Base-by-base conservation (phyloP, 1,139 yeast genomes). In the Pichiaceae sp. region DNA sequence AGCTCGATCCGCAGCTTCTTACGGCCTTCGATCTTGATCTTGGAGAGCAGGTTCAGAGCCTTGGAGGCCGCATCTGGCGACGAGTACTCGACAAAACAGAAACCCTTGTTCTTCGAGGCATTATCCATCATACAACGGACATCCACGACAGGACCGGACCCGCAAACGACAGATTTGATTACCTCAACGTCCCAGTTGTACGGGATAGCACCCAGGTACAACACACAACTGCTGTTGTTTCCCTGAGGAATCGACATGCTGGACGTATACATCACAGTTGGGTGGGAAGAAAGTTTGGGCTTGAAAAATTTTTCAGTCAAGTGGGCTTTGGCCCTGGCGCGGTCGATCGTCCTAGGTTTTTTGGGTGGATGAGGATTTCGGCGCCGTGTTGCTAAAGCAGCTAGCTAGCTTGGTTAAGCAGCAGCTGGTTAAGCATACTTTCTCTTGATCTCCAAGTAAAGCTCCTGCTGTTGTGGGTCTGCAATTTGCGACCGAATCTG, bases 21-120 rank as follows among this genome's bases (percentile, higher is more conserved):
- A 29, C 60, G 42, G 6, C 69, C 68, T 31, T 68, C 62, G 26
- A 75, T 53, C 35, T 64, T 60, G 4, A 76, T 58, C 43, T 69
- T 72, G 23, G 60, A 49, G 26, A 78, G 51, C 9, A 70, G 46
- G 1, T 53, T 51, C 31, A 71, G 47, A 1, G 78, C 84, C 32
- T 56, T 54, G 27, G 60, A 60, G 1, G 84, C 82, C 34, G 76
- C 78, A 31, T 57, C 62, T 1, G 78, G 69, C 16, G 60, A 53
- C 2, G 52, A 62, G 48, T 75, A 78, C 53, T 78, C 84, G 32
- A 77, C 70, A 50, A 78, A 78, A 44, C 80, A 72, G 49, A 68
- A 78, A 14, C 82, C 83, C 51, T 76, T 78, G 48, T 75, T 73
- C 46, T 74, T 73, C n/a, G 79, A 76, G 15, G 69, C 70, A 43